Conservation (phyloP, 2,329 filamentous ascomycete genomes). For the Fusarium chlamydosporum region DNA sequence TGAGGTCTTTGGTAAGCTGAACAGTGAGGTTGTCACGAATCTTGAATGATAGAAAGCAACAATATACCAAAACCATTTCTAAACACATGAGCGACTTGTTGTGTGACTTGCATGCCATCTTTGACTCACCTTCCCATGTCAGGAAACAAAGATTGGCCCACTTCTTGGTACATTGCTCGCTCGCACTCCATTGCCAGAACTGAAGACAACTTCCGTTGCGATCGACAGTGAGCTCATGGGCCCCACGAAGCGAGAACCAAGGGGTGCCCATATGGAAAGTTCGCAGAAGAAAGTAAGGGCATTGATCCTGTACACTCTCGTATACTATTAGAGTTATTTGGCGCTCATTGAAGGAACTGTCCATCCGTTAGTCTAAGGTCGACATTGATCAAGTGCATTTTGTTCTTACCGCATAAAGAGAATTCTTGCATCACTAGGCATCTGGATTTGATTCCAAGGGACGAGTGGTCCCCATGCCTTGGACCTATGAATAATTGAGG, state of each 20-base stretch:
- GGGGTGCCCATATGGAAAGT: constrained; percentile 57
- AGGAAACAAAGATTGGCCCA: constrained; percentile 71
- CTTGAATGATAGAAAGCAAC: constrained; percentile 70
- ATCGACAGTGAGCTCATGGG: constrained; percentile 68
- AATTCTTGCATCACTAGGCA: constrained; percentile 64
- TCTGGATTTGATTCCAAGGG: constrained; percentile 59
- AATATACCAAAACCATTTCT: constrained; percentile 74
- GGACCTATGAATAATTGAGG: constrained; percentile 55
- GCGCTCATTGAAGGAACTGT: constrained; percentile 70
- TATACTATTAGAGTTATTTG: constrained; percentile 68
- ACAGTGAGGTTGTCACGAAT: constrained; percentile 63
- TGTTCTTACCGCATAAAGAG: constrained; percentile 66
- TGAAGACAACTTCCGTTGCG: constrained; percentile 65
- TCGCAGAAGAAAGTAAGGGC: constrained; percentile 65
- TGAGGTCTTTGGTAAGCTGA: constrained; percentile 62
- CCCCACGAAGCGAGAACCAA: constrained; percentile 65
- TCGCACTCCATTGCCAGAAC: constrained; percentile 66
- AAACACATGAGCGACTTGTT: constrained; percentile 20
- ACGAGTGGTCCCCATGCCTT: constrained; percentile 63
- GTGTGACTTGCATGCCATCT: no score
- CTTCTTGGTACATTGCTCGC: constrained; percentile 60
- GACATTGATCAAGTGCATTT: not conserved
- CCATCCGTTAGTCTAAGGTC: constrained; percentile 12
- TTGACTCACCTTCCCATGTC: constrained; percentile 70
- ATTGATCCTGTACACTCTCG: constrained; percentile 59